Conservation (phyloP, 768 basidiomycete genomes). For the Kwoniella sp. region DNA sequence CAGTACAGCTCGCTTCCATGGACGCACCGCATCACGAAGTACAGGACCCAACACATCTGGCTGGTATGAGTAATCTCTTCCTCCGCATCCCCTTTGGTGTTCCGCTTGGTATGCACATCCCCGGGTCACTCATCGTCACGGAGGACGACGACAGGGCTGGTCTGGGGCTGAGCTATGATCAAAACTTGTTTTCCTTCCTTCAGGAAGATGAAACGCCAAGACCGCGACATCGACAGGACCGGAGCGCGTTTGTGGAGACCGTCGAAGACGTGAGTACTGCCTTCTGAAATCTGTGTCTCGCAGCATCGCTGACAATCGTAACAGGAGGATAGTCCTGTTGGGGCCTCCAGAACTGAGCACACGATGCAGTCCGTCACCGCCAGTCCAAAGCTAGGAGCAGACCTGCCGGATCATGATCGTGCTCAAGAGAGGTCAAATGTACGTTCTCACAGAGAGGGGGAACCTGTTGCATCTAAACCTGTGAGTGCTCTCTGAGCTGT, state of each 20-base stretch:
- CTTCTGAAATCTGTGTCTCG: background rate
- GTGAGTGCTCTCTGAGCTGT: no score
- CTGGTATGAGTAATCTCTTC: slow-evolving; percentile 13
- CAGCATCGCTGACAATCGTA: slow-evolving; percentile 3
- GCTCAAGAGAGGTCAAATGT: no score
- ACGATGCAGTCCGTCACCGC: no score
- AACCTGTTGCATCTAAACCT: no score
- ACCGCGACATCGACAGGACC: slow-evolving; percentile 17
- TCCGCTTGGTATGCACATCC: slow-evolving; percentile 17
- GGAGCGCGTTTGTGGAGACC: slow-evolving; percentile 49
- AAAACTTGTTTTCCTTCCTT: slow-evolving; percentile 22
- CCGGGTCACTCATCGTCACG: slow-evolving; percentile 29
- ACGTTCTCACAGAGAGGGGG: no score
- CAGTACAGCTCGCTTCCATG: slow-evolving; percentile 8
- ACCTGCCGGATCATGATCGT: no score
- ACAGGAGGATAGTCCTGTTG: slow-evolving; percentile 18
- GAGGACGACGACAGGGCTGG: slow-evolving; percentile 22
- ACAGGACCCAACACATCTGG: background rate
- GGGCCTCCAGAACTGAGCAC: background rate
- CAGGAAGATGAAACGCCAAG: slow-evolving; percentile 11
- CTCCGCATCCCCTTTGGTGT: slow-evolving; percentile 38
- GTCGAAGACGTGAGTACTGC: slow-evolving; percentile 47
- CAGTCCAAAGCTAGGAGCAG: no score
- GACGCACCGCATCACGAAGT: no score
- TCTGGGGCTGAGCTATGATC: slow-evolving; percentile 22